Percentiles rank a stretch among this genome's conserved stretches.
phyloP scores from a whole-genome alignment of 108 stramenopile species.

The Cyclostephanos tholiformis region DNA sequence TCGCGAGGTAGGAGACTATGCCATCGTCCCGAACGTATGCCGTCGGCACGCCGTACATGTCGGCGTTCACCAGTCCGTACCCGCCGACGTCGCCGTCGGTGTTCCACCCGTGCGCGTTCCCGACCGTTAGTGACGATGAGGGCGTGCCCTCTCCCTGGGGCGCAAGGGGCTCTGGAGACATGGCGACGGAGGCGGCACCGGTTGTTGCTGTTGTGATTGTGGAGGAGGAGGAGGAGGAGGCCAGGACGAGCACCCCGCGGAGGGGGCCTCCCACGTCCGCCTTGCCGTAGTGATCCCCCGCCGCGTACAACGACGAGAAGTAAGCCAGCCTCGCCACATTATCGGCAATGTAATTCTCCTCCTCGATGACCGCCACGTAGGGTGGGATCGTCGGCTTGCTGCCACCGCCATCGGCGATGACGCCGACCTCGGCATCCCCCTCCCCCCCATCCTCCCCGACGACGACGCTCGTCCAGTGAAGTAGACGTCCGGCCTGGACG shows the following conservation, averaged over 20 bases:
- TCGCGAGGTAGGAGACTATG: conserved; percentile 55
- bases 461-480: conserved; percentile 44
- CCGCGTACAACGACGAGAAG: conserved; percentile 18
- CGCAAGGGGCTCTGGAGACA: conserved; percentile 60
- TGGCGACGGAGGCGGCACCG: conserved; percentile 12
- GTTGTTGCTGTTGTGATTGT: too few relatives aligned
- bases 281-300: conserved; percentile 32
- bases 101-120: conserved; percentile 75
- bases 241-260: conserved; percentile 76
- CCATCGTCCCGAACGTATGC: conserved; percentile 59
- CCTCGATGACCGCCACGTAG: conserved; percentile 80
- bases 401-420: background rate
- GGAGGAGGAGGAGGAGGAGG: conserved; percentile 43
- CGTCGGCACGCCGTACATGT: conserved; percentile 79
- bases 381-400: conserved; percentile 22
- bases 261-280: conserved; percentile 52
- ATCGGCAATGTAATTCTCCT: conserved; percentile 53
- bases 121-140: conserved; percentile 53
- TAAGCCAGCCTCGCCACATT: conserved; percentile 47
- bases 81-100: conserved; percentile 57
- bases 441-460: conserved; percentile 33
- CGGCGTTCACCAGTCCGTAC: conserved; percentile 55
- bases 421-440: background rate
- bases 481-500: conserved; percentile 59
- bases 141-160: conserved; percentile 79